Conservation (phyloP, 352 stramenopile species). For the Pythium oligandrum region DNA sequence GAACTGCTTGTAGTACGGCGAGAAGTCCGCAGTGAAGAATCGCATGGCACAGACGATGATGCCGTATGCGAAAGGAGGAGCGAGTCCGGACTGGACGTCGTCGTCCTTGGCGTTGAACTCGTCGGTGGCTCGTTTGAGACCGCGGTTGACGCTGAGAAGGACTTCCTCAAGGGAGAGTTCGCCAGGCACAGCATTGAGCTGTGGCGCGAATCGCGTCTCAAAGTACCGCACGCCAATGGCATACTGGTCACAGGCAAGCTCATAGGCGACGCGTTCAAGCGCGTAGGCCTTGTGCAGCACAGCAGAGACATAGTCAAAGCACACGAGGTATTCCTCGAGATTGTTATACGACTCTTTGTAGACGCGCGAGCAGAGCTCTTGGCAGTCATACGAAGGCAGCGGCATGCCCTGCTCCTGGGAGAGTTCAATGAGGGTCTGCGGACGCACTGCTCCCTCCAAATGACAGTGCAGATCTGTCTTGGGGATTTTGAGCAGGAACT, state of each 20-base stretch:
- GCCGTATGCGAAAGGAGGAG: slow-evolving; percentile 71
- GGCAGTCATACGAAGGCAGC: slow-evolving; percentile 73
- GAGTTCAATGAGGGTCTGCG: slow-evolving; percentile 80
- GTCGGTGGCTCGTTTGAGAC: slow-evolving; percentile 52
- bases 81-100: slow-evolving; percentile 42
- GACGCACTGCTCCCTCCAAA: slow-evolving; percentile 77
- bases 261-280: slow-evolving; percentile 83
- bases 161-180: slow-evolving; percentile 69
- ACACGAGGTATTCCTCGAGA: slow-evolving; percentile 81
- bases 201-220: slow-evolving; percentile 82
- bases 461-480: slow-evolving; percentile 88
- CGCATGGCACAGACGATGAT: slow-evolving; percentile 90
- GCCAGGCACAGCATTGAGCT: slow-evolving; percentile 65
- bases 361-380: slow-evolving; percentile 46
- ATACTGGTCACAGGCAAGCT: slow-evolving; percentile 81
- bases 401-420: slow-evolving; percentile 56
- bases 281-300: slow-evolving; percentile 55
- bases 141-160: slow-evolving; percentile 58
- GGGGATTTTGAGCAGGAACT: slow-evolving; percentile 63
- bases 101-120: slow-evolving; percentile 57
- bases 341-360: slow-evolving; percentile 82
- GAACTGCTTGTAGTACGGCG: slow-evolving; percentile 82
- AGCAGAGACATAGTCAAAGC: slow-evolving; percentile 72
- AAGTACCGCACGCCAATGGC: slow-evolving; percentile 79
- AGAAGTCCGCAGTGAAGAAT: slow-evolving; percentile 78